Conservation (phyloP, 2,329 filamentous ascomycete species). For the Sporothrix inflata region DNA sequence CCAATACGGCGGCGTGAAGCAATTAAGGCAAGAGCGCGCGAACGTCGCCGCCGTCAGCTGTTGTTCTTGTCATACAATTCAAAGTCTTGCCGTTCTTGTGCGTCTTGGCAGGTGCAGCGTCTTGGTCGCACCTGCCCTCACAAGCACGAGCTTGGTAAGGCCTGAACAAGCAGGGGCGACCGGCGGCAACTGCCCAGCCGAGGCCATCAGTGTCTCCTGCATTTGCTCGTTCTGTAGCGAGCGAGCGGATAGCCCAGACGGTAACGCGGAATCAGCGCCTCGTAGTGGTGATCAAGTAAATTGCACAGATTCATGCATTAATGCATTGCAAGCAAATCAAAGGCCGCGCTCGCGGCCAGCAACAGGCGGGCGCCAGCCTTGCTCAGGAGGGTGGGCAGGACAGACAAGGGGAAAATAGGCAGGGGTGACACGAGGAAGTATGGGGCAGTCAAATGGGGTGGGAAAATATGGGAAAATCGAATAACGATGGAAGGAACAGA, state of each 20-base stretch:
- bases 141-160: constrained; percentile 22
- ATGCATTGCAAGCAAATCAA: constrained; percentile 31
- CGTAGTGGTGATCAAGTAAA: constrained; percentile 32
- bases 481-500: neutral
- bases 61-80: neutral
- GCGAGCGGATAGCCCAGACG: constrained; percentile 1
- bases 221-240: neutral
- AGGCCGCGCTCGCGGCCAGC: constrained; percentile 2
- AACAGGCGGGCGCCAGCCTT: constrained; percentile 27
- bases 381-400: constrained; percentile 11
- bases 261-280: constrained; percentile 18
- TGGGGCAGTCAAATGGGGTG: neutral
- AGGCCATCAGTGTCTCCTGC: neutral
- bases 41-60: neutral
- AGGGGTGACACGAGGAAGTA: constrained; percentile 19
- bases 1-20: neutral
- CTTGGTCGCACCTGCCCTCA: neutral
- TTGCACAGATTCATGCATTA: constrained; percentile 34
- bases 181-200: constrained; percentile 20
- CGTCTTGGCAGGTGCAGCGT: neutral
- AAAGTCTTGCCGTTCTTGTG: neutral
- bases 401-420: neutral
- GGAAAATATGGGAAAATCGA: neutral
- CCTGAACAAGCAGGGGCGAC: constrained; percentile 24
- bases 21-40: neutral